phyloP scores from a whole-genome alignment of 1,139 yeast species.

The Candida anutae region DNA sequence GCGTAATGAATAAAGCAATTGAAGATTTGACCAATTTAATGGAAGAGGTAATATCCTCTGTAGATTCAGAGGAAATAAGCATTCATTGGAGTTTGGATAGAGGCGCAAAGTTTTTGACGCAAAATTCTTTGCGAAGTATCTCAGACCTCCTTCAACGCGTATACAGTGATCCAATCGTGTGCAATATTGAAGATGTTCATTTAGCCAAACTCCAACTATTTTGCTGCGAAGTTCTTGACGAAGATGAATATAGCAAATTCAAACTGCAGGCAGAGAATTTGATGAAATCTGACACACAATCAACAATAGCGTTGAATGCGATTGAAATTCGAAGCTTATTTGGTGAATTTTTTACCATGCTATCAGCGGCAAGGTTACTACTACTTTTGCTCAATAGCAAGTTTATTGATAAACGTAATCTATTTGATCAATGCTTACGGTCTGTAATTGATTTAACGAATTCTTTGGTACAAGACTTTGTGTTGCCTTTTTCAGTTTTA shows the following conservation, averaged over 20 bases:
- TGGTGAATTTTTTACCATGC: slow-evolving; percentile 12
- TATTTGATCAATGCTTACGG: slow-evolving; percentile 36
- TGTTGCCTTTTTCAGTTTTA: slow-evolving; percentile 14
- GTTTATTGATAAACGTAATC: slow-evolving; percentile 32
- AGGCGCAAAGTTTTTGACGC: slow-evolving; percentile 4
- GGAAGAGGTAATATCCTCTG: slow-evolving; percentile 3
- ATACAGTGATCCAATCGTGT: slow-evolving; percentile 1
- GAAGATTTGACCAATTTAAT: slow-evolving; percentile 1
- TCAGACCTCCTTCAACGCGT: slow-evolving; percentile 5
- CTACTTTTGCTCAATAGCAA: slow-evolving; percentile 33
- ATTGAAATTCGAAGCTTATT: slow-evolving; percentile 2
- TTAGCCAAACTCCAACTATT: slow-evolving; percentile 6
- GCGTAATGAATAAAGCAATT: slow-evolving; percentile 3
- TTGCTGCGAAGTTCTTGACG: slow-evolving; percentile 4
- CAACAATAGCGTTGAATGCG: background rate
- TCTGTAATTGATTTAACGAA: slow-evolving; percentile 33
- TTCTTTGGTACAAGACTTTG: slow-evolving; percentile 24
- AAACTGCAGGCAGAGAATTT: background rate
- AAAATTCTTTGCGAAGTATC: slow-evolving; percentile 1
- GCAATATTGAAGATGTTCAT: slow-evolving; percentile 3
- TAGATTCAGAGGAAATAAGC: slow-evolving; percentile 1
- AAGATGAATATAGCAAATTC: slow-evolving; percentile 3
- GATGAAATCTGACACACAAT: background rate
- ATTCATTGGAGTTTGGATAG: slow-evolving; percentile 3
- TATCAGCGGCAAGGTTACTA: slow-evolving; percentile 32